Evolutionary conservation across 306 rosid species (phyloP).

Genomic region (Cucumis cinereus): DNA sequence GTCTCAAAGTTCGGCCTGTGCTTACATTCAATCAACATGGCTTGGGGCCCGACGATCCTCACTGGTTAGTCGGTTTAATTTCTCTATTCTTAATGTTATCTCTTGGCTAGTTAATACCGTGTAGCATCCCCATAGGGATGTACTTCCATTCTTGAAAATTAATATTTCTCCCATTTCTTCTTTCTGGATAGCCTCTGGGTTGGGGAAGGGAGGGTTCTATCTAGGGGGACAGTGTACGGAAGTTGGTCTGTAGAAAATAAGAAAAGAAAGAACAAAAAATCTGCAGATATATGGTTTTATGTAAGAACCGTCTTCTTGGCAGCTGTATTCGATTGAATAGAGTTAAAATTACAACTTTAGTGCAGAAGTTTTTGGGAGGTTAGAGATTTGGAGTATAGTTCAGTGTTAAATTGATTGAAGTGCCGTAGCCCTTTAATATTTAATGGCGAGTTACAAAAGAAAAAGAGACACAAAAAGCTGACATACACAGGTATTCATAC

Average conservation of each 20-base stretch:
- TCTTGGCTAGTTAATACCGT: background rate
- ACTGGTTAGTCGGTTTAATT: conserved; percentile 31
- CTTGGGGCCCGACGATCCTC: conserved; percentile 34
- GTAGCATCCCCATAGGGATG: background rate
- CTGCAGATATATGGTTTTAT: background rate
- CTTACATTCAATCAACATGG: conserved; percentile 69
- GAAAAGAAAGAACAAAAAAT: background rate
- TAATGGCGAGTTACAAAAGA: background rate
- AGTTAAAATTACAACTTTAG: background rate
- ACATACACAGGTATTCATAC: background rate
- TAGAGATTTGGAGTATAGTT: background rate
- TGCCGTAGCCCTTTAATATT: background rate
- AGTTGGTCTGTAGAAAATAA: background rate
- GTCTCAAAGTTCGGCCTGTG: conserved; percentile 67
- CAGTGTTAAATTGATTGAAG: background rate
- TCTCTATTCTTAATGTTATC: background rate
- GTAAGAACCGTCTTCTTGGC: background rate
- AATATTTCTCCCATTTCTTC: background rate
- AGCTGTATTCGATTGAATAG: background rate
- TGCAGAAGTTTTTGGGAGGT: background rate
- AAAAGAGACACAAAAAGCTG: background rate
- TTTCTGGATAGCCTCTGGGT: background rate
- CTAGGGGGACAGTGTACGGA: background rate
- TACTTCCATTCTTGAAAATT: background rate
- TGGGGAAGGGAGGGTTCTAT: background rate